A percentile compares a stretch with the other conserved stretches of the same genome.
Evolutionary conservation across 257 asterid species (phyloP).

Genomic region (Schizonepeta tenuifolia): DNA sequence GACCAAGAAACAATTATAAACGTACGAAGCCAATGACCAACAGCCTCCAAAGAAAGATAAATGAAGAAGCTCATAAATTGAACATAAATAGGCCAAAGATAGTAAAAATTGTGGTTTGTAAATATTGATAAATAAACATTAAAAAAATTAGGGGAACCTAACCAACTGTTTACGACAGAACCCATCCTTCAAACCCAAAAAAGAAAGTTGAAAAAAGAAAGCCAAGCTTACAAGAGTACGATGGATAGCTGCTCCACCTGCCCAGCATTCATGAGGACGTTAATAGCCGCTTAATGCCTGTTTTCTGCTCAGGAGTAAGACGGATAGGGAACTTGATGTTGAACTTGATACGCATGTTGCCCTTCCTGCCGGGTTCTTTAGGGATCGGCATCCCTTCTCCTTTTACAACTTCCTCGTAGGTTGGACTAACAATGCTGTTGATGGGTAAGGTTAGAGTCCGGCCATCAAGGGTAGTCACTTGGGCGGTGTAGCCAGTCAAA

Average conservation of each 20-base stretch:
- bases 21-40: background rate
- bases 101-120: background rate
- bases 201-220: constrained; percentile 1
- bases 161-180: constrained; percentile 18
- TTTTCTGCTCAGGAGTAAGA: constrained; percentile 90
- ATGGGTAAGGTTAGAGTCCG: constrained; percentile 65
- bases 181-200: constrained; percentile 25
- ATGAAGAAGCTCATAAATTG: background rate
- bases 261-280: constrained; percentile 50
- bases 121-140: constrained; percentile 29
- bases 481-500: constrained; percentile 74
- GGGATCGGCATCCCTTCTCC: constrained; percentile 98
- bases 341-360: constrained; percentile 76
- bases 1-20: background rate
- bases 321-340: constrained; percentile 77
- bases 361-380: constrained; percentile 81
- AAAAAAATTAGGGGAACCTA: constrained; percentile 28
- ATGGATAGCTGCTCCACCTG: constrained; percentile 24
- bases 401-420: constrained; percentile 75
- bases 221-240: constrained; percentile 41
- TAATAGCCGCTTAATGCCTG: constrained; percentile 70
- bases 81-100: background rate
- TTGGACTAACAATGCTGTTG: constrained; percentile 63
- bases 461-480: constrained; percentile 76
- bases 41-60: background rate